Evolutionary conservation across 2,329 filamentous ascomycete species (phyloP), one percentile per base, ranked within the genome.

Genomic region (Plenodomus lindquistii): DNA sequence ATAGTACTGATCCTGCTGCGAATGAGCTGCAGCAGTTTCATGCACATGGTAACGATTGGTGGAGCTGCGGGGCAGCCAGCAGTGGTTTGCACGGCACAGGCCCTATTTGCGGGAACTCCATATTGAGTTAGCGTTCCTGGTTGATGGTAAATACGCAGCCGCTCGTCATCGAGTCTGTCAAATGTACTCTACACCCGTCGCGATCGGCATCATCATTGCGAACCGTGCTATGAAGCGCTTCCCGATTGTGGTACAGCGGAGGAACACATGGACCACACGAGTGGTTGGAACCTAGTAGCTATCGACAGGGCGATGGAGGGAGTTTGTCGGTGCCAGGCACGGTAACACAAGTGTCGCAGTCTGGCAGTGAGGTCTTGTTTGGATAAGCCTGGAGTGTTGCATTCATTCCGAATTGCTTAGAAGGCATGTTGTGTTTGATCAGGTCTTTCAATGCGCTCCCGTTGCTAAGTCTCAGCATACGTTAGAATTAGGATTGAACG

Each of bases 151-250:
- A 48, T 46, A 43, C 45, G 46, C 54, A 58, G 51, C 55, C 46
- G 60, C 52, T 62, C 52, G 57, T 60, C 57, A 62, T 62, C 47
- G 48, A 53, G 43, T 52, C 40, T 55, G 4, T 42, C 55, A 54
- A 54, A 54, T n/a, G n/a, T 13, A 20, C 17, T 54, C 40, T 45
- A 50, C 42, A 52, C 43, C 54, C 43, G 44, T 49, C 38, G 54
- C 46, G 46, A 44, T 49, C 43, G 51, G 48, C 52, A 50, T 49
- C 36, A 21, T 46, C 38, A 45, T 46, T 42, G 42, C 21, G 51
- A 29, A 35, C 31, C 35, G 39, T 44, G 34, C 24, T 45, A 22
- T 43, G 20, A 34, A 46, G 34, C 22, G 19, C 37, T 36, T 53
- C 41, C 48, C 52, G 51, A 52, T 35, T 20, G 45, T 54, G 35